Evolutionary conservation across 345 rosid genomes (phyloP).

Genomic region (Raphanus raphanistrum): DNA sequence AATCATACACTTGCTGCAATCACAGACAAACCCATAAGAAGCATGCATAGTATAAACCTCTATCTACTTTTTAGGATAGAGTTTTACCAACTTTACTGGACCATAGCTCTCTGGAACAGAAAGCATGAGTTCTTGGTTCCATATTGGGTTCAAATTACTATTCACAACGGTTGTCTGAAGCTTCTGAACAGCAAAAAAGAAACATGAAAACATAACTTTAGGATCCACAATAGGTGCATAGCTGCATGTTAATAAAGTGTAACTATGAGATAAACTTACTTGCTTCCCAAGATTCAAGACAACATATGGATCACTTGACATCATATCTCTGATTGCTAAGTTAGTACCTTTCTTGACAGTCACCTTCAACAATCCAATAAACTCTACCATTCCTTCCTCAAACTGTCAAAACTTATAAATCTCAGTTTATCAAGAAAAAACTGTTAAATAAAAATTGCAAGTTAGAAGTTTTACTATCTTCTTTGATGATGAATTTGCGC

Average conservation of each 20-base stretch:
- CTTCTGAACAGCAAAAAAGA: background rate
- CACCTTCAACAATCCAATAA: conserved; percentile 58
- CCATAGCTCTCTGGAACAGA: conserved; percentile 52
- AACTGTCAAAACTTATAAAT: conserved; percentile 4
- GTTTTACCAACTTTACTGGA: conserved; percentile 51
- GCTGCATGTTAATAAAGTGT: no score
- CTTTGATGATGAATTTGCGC: conserved; percentile 51
- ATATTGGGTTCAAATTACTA: conserved; percentile 58
- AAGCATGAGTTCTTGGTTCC: conserved; percentile 54
- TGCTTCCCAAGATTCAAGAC: conserved; percentile 52
- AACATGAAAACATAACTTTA: background rate
- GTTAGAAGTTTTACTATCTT: conserved; percentile 39
- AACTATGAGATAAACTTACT: conserved; percentile 29
- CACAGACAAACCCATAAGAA: background rate
- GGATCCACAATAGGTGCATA: background rate
- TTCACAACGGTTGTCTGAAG: conserved; percentile 47
- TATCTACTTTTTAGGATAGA: background rate
- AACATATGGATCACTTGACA: conserved; percentile 61
- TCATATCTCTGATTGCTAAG: conserved; percentile 55
- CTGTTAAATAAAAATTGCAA: background rate
- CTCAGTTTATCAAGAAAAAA: background rate
- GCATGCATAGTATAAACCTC: background rate
- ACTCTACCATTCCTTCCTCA: conserved; percentile 47
- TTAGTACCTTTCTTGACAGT: conserved; percentile 59
- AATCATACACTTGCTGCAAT: conserved; percentile 41